Evolutionary conservation across 768 basidiomycete genomes (phyloP), one percentile per base, ranked within the genome.

Genomic region (Lentinula raphanica): DNA sequence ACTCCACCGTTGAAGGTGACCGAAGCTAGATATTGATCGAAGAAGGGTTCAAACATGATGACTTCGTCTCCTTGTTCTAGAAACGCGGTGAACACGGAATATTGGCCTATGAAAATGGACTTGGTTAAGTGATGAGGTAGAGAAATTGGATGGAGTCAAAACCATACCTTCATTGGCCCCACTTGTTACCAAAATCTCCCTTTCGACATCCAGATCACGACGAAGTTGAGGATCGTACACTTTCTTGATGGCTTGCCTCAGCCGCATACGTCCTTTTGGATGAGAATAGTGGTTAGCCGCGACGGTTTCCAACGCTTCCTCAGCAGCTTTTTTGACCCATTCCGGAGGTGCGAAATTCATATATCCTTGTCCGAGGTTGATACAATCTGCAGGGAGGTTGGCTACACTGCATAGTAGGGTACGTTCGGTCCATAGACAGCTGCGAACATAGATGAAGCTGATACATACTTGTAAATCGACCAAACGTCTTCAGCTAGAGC

Each of bases 31-130:
- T 94, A 96, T 70, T 98, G 95, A 67, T 98, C 95, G 68, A 97
- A 98, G 79, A 93, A 97, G 1, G 95, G 96, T 72, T 98, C 97
- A 67, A 98, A 95, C 83, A 98, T 87, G 72, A 99, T 96, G 61
- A 98, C 96, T 71, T 99, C 97, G 66, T 98, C 97, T 3, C 90
- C 96, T 39, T 83, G 79, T 61, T 98, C 88, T 38, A 97, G 73
- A 74, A 96, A 98, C 0, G 97, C 97, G 9, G 86, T 83, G 64
- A 96, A 91, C 53, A 94, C 91, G 50, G 95, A 85, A 71, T 96
- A 98, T 79, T 94, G 90, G 25, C 96, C 95, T 94, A 69, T 6
- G 11, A 66, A 56, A 51, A 49, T 35, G 32, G 5, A 13, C 44
- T 19, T 19, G 54, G 25, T 60, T 46, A 38, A 27, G 11, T 32